Evolutionary conservation across 148 eudicot species (phyloP), one percentile per base, ranked within the genome.

Genomic region (Bassia scoparia): DNA sequence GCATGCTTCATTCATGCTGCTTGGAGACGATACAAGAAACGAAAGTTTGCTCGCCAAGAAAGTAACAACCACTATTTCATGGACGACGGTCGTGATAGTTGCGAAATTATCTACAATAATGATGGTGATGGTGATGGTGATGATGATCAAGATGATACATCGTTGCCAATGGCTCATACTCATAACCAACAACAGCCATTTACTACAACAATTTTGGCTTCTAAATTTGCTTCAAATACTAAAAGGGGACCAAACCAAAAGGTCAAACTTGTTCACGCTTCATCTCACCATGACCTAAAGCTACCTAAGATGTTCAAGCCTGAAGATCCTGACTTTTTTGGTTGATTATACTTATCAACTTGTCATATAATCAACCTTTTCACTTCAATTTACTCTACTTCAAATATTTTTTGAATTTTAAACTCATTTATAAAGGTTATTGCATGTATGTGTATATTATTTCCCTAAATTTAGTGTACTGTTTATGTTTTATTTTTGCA

Each of bases 271-370:
- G 77, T 79, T 41, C 78, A 80, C 74, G 74, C 85, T 43, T 67
- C 82, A 16, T 54, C 68, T 3, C 68, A 78, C 4, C 77, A 77
- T 6, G 78, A 74, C 67, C 77, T 88, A 29, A 77, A 83, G 81
- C 82, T 89, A 87, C 94, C 95, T 1, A 90, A 87, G 85, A 82
- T 93, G 82, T 89, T 90, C 58, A 93, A 93, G 76, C 98, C 98
- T 0, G 86, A 87, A 43, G 97, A 90, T 82, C 98, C 97, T 0
- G 86, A 86, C 73, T 86, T 90, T 74, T 86, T 75, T 12, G 5
- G 81, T 76, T 7, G 80, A 83, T 7, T 83, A n/a, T n/a, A n/a
- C n/a, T n/a, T n/a, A n/a, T n/a, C n/a, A n/a, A n/a, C n/a, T n/a
- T n/a, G n/a, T n/a, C n/a, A n/a, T n/a, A n/a, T n/a, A n/a, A n/a